Evolutionary conservation across 345 rosid genomes (phyloP), one percentile per base, ranked within the genome.

Genomic region (Gossypium sturtianum): DNA sequence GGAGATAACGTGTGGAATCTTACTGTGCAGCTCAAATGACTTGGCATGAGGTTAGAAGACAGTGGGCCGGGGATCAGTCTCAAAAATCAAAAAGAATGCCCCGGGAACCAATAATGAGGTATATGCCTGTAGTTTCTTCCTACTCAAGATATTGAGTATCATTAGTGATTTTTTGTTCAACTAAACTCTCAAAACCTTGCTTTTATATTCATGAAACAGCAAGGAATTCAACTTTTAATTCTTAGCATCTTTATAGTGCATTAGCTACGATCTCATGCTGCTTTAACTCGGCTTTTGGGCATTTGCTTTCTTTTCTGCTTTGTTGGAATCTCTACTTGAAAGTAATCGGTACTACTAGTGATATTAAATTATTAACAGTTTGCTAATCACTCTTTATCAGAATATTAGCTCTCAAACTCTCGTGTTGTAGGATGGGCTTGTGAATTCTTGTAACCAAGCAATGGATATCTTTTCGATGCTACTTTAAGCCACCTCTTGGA

Each of bases 51-150:
- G 72, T 19, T 62, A 76, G 84, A 66, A 80, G 51, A 76, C 74
- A 78, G 61, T 84, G 85, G 87, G 72, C 78, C 20, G 84, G 84
- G 64, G 83, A 82, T 64, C 76, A 64, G 22, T 72, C 83, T 72
- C 76, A 74, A 68, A 76, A 61, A 67, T 45, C 73, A 51, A 69
- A 75, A 75, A 83, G 74, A 63, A 68, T 56, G 34, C 72, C 76
- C 22, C 34, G 62, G 76, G 86, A 85, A 73, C 84, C 82, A 25
- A 78, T 79, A 61, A 77, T 80, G 83, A 81, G 88, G 84, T 82
- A 67, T n/a, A 23, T 19, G 70, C 23, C 38, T 29, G 17, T 22
- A 29, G 52, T 61, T 54, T 51, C 73, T 70, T 70, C 47, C 27
- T 52, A n/a, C 23, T 17, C 27, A 29, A 51, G 8, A 27, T 52